phyloP scores from a whole-genome alignment of 805 yeast genomes.

The Candida nanaspora region DNA sequence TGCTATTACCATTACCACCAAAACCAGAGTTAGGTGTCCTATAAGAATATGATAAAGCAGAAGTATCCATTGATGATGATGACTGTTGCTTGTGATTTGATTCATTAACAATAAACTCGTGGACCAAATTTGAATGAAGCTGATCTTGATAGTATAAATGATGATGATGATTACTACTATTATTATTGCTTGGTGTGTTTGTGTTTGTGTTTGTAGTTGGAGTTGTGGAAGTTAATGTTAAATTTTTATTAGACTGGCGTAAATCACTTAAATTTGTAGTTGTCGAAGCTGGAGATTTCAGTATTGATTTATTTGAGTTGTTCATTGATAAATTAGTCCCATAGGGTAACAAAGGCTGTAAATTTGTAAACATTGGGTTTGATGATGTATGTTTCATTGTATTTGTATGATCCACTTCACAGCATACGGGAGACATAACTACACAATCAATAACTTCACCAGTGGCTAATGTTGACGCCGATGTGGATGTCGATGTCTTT shows the following conservation, averaged over 20 bases:
- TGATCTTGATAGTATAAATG: slow-evolving; percentile 1
- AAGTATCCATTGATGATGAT: too few species aligned
- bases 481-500: too few species aligned
- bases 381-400: not conserved
- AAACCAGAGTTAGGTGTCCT: too few species aligned
- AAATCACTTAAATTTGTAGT: slow-evolving; percentile 1
- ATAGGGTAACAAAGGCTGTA: not conserved
- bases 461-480: too few species aligned
- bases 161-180: not conserved
- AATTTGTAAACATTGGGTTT: not conserved
- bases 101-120: not conserved
- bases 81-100: too few species aligned
- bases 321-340: not conserved
- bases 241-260: not conserved
- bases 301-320: not conserved
- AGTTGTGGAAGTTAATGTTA: not conserved
- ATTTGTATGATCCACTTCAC: slow-evolving; percentile 2
- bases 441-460: slow-evolving; percentile 1
- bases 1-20: not conserved
- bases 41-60: too few species aligned
- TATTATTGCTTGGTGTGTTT: not conserved
- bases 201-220: not conserved
- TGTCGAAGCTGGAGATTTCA: too few species aligned
- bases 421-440: slow-evolving; percentile 2
- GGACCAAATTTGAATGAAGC: not conserved